A percentile compares a stretch with the other conserved stretches of the same genome.
Conservation (phyloP, 1,139 yeast genomes). For the Meyerozyma smithsonii region DNA sequence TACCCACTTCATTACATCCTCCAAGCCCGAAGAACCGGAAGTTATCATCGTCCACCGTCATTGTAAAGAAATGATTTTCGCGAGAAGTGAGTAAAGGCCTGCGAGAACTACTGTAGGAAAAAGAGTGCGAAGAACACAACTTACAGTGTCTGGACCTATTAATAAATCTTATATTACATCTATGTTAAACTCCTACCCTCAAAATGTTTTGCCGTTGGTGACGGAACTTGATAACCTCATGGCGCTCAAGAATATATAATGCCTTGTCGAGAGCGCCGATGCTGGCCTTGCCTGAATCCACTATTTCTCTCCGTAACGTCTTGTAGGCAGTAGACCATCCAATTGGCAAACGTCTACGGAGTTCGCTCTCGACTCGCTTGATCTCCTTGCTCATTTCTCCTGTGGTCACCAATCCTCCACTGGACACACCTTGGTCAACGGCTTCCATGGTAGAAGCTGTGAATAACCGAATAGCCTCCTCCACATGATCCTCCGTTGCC, state of each 20-base stretch:
- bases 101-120: too few species aligned
- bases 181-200: constrained; percentile 72
- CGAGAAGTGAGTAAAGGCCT: neutral
- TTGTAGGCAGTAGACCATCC: constrained; percentile 95
- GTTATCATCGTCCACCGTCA: constrained; percentile 30
- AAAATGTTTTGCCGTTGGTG: constrained; percentile 85
- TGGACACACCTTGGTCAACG: constrained; percentile 72
- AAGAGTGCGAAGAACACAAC: too few species aligned
- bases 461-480: constrained; percentile 90
- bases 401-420: constrained; percentile 38
- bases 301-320: constrained; percentile 81
- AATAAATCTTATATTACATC: too few species aligned
- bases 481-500: constrained; percentile 86
- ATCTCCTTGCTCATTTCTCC: constrained; percentile 65
- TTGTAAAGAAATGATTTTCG: neutral
- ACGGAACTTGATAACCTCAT: constrained; percentile 81
- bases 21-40: constrained; percentile 89
- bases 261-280: constrained; percentile 82
- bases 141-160: too few species aligned
- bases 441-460: constrained; percentile 99
- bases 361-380: constrained; percentile 73
- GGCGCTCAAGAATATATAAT: constrained; percentile 72
- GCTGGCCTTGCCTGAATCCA: constrained; percentile 61
- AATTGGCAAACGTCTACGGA: constrained; percentile 86
- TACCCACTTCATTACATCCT: constrained; percentile 98